phyloP scores from a whole-genome alignment of 352 stramenopile species.

The Aphanomyces stellatus region DNA sequence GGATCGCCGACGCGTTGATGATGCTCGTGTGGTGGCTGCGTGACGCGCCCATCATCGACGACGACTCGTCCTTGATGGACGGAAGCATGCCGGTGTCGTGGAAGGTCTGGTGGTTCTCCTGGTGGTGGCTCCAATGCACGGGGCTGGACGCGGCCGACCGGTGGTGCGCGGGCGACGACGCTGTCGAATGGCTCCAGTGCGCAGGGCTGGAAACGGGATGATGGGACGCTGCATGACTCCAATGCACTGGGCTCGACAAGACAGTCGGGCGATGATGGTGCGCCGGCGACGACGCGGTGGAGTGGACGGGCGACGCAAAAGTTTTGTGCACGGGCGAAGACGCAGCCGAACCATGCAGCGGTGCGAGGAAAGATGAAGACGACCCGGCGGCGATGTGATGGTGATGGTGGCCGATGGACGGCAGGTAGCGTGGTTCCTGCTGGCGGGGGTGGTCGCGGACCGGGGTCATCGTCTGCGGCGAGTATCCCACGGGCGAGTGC shows the following conservation, averaged over 20 bases:
- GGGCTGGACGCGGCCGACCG: no score
- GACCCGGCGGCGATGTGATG: no score
- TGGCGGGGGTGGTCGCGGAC: neutral
- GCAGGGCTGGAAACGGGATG: neutral
- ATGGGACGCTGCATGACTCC: neutral
- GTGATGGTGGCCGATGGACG: neutral
- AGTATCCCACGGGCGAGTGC: no score
- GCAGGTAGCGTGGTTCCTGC: neutral
- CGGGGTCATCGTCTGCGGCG: no score
- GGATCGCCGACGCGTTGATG: constrained; percentile 3
- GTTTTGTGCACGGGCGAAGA: no score
- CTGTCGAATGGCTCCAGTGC: neutral
- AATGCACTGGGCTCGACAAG: no score
- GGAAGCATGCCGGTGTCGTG: neutral
- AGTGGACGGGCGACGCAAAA: no score
- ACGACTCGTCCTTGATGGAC: neutral
- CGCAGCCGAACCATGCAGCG: neutral
- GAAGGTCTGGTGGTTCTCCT: no score
- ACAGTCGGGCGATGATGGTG: no score
- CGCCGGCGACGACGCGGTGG: no score
- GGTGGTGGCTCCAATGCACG: no score
- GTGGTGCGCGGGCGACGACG: neutral
- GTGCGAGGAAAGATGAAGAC: neutral
- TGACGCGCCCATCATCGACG: neutral
- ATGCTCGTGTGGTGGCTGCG: neutral